Base-by-base conservation (phyloP, 768 basidiomycete species). In the Tubosaeta sp. region DNA sequence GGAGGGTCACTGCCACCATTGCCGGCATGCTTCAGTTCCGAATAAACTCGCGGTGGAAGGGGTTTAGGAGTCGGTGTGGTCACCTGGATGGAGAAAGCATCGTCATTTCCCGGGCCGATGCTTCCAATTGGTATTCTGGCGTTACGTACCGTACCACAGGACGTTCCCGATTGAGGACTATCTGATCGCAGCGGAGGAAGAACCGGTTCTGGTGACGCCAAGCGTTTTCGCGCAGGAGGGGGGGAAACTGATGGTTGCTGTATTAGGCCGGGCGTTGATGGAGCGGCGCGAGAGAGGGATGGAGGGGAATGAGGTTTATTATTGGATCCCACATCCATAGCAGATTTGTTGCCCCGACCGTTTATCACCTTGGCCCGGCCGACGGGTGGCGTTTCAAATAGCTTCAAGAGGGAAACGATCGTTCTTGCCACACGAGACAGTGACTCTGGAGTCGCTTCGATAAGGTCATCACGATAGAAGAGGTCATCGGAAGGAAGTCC, bases 351-450 rank as follows among this genome's bases (percentile, higher is more conserved):
- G 14, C 62, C 64, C 58, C 73, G 73, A 16, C 76, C 78, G 26
- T 71, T 67, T 38, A 81, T 67, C 61, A 73, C 67, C 59, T 76
- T 84, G 29, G 72, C 72, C 44, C 73, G 73, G 27, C 75, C 73
- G 16, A 73, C 62, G n/a, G 67, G 56, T 27, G 80, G 80, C 16
- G 73, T 68, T 57, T 88, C 88, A 49, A 79, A 81, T 51, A 80
- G 74, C 61, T 79, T 76, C 47, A 86, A 75, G 26, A 93, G 72
- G 14, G 85, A 78, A 41, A 88, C 74, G 44, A 93, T 79, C n/a
- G 86, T 85, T 47, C 72, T 72, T 27, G 89, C 89, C 33, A 93
- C 89, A 49, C 88, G 80, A 38, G 79, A 82, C 25, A 89, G 74
- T 11, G 79, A 75, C 55, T 87, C 83, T 37, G 77, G 70, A 11